Percentiles rank a stretch among this genome's conserved stretches.
These are phyloP conservation scores for Entomortierella beljakovae DNA, from an alignment of 192 early-diverging fungal genomes.

Conservation along the genomic window DNA sequence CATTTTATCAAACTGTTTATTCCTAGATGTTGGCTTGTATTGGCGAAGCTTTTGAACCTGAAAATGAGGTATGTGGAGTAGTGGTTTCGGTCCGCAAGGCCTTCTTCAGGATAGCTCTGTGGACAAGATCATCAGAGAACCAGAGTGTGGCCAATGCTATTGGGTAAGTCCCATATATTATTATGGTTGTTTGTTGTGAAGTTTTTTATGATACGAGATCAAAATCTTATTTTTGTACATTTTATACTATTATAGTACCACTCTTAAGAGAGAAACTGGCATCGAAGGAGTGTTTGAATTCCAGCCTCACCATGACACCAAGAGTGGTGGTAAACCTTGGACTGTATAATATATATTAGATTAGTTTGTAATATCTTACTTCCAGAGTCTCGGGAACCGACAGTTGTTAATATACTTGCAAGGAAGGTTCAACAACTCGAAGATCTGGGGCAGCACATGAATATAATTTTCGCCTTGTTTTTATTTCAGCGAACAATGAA, in stretches of 20 bases:
- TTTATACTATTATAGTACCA: conserved; percentile 13
- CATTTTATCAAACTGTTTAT: background rate
- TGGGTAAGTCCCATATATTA: conserved; percentile 57
- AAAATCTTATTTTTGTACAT: background rate
- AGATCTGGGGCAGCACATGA: background rate
- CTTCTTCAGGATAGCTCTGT: conserved; percentile 87
- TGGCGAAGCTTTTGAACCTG: conserved; percentile 85
- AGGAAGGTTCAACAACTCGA: background rate
- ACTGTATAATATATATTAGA: conserved; percentile 37
- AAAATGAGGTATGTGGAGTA: conserved; percentile 87
- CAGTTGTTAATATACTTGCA: background rate
- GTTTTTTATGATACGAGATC: background rate
- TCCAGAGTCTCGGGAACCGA: conserved; percentile 1
- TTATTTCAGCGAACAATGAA: background rate
- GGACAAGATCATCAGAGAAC: conserved; percentile 77
- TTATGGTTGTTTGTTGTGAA: background rate
- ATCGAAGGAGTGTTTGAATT: conserved; percentile 42
- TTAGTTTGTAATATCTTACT: background rate
- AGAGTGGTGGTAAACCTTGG: conserved; percentile 33
- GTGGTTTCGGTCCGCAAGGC: conserved; percentile 89
- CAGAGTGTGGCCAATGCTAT: conserved; percentile 58
- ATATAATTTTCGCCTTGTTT: background rate
- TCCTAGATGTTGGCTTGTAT: conserved; percentile 85
- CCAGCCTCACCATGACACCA: conserved; percentile 43
- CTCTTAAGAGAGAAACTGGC: conserved; percentile 28